These are phyloP conservation scores for Acer saccharum DNA, from an alignment of 345 rosid genomes.

Conservation along the genomic window DNA sequence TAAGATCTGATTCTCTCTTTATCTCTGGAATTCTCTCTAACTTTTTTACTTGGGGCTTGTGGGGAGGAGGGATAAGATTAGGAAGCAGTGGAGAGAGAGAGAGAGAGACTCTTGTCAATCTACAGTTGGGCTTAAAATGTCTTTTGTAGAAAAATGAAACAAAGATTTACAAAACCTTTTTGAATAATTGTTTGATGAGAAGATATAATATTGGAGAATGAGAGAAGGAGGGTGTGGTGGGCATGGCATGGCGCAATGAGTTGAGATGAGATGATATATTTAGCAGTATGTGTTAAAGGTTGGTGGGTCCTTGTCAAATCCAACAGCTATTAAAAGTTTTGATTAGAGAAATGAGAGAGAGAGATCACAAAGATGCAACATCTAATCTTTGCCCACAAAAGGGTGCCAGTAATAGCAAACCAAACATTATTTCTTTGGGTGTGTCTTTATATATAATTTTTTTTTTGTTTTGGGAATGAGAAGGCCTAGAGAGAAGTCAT, in stretches of 20 bases:
- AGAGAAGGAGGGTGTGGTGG: constrained; percentile 38
- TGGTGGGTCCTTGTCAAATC: constrained; percentile 56
- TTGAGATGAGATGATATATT: constrained; percentile 37
- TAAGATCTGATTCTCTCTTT: constrained; percentile 20
- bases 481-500: constrained; percentile 7
- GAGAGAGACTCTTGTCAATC: constrained; percentile 4
- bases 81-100: constrained; percentile 11
- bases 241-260: constrained; percentile 23
- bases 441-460: background rate
- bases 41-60: constrained; percentile 18
- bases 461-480: background rate
- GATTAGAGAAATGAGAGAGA: constrained; percentile 26
- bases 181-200: constrained; percentile 27
- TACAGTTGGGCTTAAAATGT: constrained; percentile 28
- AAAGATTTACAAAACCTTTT: constrained; percentile 14
- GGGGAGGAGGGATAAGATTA: constrained; percentile 9
- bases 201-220: too few relatives aligned
- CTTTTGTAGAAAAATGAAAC: constrained; percentile 14
- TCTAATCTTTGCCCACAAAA: constrained; percentile 43
- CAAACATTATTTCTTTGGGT: constrained; percentile 14
- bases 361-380: constrained; percentile 36
- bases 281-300: constrained; percentile 37
- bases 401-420: constrained; percentile 11
- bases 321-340: constrained; percentile 29
- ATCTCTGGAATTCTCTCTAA: constrained; percentile 16